Percentiles rank a stretch among this genome's conserved stretches.
Conservation (phyloP, 805 yeast genomes). For the Yamadazyma nakazawae region DNA sequence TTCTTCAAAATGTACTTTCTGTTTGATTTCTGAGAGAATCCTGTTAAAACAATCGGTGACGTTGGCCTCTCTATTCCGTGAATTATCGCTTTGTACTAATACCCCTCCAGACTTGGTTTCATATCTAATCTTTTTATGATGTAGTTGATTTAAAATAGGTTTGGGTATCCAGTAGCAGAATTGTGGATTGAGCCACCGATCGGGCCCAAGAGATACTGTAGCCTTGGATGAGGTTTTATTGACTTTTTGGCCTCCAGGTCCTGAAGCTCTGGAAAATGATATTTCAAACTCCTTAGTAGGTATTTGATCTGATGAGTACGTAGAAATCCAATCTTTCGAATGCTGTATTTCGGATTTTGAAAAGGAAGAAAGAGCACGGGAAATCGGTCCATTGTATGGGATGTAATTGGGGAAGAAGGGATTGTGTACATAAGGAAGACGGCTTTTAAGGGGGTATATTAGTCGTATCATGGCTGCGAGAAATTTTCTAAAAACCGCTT, state of each 20-base stretch:
- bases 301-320: constrained; percentile 27
- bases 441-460: neutral
- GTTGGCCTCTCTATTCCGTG: constrained; percentile 59
- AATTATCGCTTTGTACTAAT: constrained; percentile 56
- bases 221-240: constrained; percentile 72
- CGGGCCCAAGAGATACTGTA: constrained; percentile 46
- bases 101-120: constrained; percentile 54
- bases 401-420: neutral
- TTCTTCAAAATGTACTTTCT: constrained; percentile 42
- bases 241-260: constrained; percentile 88
- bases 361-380: neutral
- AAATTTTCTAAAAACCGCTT: neutral
- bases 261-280: constrained; percentile 60
- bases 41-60: constrained; percentile 57
- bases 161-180: constrained; percentile 57
- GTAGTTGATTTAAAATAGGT: constrained; percentile 43
- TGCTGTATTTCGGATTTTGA: neutral
- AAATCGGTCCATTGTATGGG: no score
- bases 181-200: constrained; percentile 41
- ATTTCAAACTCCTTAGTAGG: constrained; percentile 47
- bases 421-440: neutral
- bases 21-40: constrained; percentile 50
- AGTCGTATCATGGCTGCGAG: constrained; percentile 2
- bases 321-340: constrained; percentile 40
- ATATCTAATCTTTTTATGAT: constrained; percentile 43